Conservation (phyloP, 208 protist species). For the Tritrichomonas foetus region DNA sequence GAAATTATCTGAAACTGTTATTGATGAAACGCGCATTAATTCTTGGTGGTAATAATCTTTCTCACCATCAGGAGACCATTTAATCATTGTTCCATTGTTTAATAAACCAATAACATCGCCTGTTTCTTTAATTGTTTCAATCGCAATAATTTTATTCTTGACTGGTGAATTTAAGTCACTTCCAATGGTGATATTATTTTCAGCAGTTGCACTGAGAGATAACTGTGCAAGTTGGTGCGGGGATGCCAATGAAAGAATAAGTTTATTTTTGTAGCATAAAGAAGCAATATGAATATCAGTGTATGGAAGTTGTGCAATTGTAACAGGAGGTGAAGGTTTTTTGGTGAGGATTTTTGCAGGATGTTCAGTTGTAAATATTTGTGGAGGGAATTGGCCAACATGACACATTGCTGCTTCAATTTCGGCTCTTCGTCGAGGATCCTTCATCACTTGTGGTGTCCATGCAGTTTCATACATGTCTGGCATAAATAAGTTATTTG, state of each 20-base stretch:
- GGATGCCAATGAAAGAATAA: too few species aligned
- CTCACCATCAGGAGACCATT: neutral
- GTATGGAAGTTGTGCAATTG: too few species aligned
- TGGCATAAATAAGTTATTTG: neutral
- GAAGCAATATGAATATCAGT: too few species aligned
- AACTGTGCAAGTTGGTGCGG: too few species aligned
- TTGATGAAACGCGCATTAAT: neutral
- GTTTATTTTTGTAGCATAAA: too few species aligned
- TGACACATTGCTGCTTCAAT: slow-evolving; percentile 51
- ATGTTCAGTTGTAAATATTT: slow-evolving; percentile 59
- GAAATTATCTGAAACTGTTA: neutral
- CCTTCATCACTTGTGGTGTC: neutral
- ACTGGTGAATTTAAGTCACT: too few species aligned
- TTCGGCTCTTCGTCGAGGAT: neutral
- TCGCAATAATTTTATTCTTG: neutral
- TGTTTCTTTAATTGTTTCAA: neutral
- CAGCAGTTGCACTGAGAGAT: too few species aligned
- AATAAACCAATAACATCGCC: neutral
- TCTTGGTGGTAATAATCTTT: neutral
- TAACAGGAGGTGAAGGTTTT: too few species aligned
- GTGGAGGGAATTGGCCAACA: slow-evolving; percentile 62
- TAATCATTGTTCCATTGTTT: neutral
- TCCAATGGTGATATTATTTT: too few species aligned
- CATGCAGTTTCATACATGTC: neutral
- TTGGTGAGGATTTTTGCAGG: slow-evolving; percentile 41